A percentile compares a stretch with the other conserved stretches of the same genome.
phyloP scores from a whole-genome alignment of 768 basidiomycete species.

The Suillus subluteus region DNA sequence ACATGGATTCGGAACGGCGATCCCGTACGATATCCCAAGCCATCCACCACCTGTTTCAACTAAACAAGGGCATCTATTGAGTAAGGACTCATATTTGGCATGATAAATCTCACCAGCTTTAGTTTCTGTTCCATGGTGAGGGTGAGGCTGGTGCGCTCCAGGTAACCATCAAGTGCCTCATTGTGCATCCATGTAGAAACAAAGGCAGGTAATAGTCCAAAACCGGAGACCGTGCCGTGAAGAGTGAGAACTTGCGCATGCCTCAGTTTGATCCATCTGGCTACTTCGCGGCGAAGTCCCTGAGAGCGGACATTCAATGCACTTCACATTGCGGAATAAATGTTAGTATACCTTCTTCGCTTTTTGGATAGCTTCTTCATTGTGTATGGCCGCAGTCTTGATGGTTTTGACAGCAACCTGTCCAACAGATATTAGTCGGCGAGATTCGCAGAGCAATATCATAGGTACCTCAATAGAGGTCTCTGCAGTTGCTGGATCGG shows the following conservation, averaged over 20 bases:
- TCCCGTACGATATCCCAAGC: not conserved
- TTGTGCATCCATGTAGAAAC: slow-evolving; percentile 3
- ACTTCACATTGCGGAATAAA: not conserved
- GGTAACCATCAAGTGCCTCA: not conserved
- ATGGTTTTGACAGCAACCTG: no score
- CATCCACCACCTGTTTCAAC: slow-evolving; percentile 4
- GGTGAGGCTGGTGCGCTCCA: not conserved
- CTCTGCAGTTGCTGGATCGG: no score
- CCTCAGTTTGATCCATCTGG: not conserved
- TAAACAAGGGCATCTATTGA: not conserved
- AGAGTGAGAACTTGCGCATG: not conserved
- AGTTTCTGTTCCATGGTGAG: slow-evolving; percentile 2
- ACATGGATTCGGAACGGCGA: no score
- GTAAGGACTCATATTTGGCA: not conserved
- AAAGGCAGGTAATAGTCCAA: slow-evolving; percentile 1
- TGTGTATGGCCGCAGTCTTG: not conserved
- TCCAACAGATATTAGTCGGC: no score
- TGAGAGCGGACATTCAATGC: not conserved
- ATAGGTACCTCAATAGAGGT: no score
- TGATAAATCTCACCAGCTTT: not conserved
- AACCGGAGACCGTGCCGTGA: slow-evolving; percentile 3
- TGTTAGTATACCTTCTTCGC: not conserved
- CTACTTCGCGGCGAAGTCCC: slow-evolving; percentile 2
- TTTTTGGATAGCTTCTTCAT: not conserved
- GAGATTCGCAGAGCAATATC: no score